Evolutionary conservation across 2,329 filamentous ascomycete genomes (phyloP), one percentile per base, ranked within the genome.

Genomic region (Pseudogymnoascus sp.): DNA sequence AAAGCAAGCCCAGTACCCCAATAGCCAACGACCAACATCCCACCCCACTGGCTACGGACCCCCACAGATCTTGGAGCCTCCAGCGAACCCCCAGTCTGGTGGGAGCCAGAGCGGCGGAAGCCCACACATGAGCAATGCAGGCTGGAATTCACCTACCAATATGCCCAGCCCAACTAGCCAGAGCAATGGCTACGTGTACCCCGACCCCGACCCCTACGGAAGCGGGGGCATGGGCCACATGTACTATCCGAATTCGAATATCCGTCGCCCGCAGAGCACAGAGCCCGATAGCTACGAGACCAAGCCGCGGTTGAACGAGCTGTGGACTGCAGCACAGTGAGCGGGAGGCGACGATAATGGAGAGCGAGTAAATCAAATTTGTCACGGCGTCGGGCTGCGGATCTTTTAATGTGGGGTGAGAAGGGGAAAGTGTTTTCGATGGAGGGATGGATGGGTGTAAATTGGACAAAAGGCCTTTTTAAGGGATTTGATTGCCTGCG

Each of bases 31-130:
- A 53, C 84, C 93, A 67, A 97, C 93, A 0, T 97, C 92, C 38
- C 92, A 97, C 73, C 92, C 93, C 0, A 86, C 79, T 11, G 82
- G 82, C 63, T 96, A 93, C 73, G 89, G 87, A n/a, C 90, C 90
- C 22, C 90, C 90, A 1, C 86, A 89, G 57, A 68, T 71, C 14
- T 80, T 97, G 59, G 93, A 97, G 76, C 86, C 86, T 20, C 91
- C 92, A 12, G 78, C 85, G 25, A 92, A 84, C 72, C 82, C 90
- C 64, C 86, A 88, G 68, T 79, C 84, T 2, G 73, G 78, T 58
- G 81, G 81, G 61, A 96, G 90, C 71, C 87, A 83, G n/a, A 85
- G 79, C 61, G 89, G 89, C 60, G 37, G 37, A 1, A 96, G 91
- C 73, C 92, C 93, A 58, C 92, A 97, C 73, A 90, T 96, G 85